Evolutionary conservation across 129 eudicot species (phyloP), one percentile per base, ranked within the genome.

Genomic region (Silybum marianum): DNA sequence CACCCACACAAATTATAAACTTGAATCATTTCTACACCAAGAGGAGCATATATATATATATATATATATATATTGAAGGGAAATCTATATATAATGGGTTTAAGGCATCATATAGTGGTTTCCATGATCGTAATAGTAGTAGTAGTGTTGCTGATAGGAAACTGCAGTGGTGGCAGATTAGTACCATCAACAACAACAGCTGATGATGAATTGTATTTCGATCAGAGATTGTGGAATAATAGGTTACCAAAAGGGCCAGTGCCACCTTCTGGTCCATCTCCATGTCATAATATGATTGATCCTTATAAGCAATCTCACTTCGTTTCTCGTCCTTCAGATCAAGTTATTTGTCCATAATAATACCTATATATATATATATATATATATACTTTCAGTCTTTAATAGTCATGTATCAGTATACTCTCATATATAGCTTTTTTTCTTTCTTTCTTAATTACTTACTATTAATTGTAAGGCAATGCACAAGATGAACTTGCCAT

Each of bases 221-320:
- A 72, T 21, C 18, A 65, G 13, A 65, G 75, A 42, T 65, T 83
- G 54, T 83, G 83, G 86, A 83, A 83, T 42, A 78, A 19, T 42
- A 32, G 51, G 74, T 67, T 89, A 42, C 93, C 93, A 46, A 87
- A 86, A 75, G 93, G 90, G 58, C 93, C 89, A 7, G 93, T 89
- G 40, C 93, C 93, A 13, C 93, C 93, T 76, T 80, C 89, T 6
- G 90, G 87, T 38, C 90, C 93, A 69, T 89, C 93, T 38, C 80
- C 74, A 2, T 89, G 93, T 81, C 93, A 89, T 58, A 89, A 89
- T 76, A 77, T 60, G 76, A 73, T 78, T 46, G 86, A 63, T 65
- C 88, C 79, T 30, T 40, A 62, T 44, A 78, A 65, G 46, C 75
- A 83, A 83, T 63, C 69, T 46, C 83, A 78, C 8, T 73, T 78